Evolutionary conservation across 306 rosid species (phyloP).

Genomic region (Heteromeles arbutifolia): DNA sequence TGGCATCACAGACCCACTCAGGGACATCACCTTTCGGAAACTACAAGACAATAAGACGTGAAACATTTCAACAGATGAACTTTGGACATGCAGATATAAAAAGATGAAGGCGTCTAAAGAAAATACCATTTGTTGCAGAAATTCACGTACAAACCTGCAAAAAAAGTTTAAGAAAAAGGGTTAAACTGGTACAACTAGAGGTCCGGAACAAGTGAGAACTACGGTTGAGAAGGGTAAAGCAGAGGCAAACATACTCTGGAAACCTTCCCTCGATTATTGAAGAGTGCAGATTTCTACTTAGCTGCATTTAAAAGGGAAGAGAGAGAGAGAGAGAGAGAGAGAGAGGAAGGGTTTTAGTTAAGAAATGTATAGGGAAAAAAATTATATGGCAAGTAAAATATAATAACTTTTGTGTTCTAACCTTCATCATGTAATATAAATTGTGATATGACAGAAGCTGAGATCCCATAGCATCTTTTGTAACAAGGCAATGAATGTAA

Average conservation of each 20-base stretch:
- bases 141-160: constrained; percentile 80
- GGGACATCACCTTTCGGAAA: constrained; percentile 83
- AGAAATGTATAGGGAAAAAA: neutral
- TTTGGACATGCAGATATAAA: neutral
- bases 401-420: constrained; percentile 9
- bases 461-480: constrained; percentile 98
- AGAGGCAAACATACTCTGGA: constrained; percentile 62
- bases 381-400: neutral
- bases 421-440: constrained; percentile 89
- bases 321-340: neutral
- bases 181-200: neutral
- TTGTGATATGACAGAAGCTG: constrained; percentile 95
- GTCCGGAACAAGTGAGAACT: constrained; percentile 7
- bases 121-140: constrained; percentile 74
- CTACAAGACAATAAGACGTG: constrained; percentile 33
- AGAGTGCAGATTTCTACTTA: constrained; percentile 75
- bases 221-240: neutral
- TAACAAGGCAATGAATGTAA: constrained; percentile 88
- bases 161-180: constrained; percentile 1
- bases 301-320: constrained; percentile 40
- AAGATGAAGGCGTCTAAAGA: neutral
- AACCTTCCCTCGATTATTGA: constrained; percentile 75
- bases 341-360: constrained; percentile 2
- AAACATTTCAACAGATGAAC: neutral
- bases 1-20: constrained; percentile 92